Conservation (phyloP, 169 alveolate species). For the Cryptosporidium andersoni region DNA sequence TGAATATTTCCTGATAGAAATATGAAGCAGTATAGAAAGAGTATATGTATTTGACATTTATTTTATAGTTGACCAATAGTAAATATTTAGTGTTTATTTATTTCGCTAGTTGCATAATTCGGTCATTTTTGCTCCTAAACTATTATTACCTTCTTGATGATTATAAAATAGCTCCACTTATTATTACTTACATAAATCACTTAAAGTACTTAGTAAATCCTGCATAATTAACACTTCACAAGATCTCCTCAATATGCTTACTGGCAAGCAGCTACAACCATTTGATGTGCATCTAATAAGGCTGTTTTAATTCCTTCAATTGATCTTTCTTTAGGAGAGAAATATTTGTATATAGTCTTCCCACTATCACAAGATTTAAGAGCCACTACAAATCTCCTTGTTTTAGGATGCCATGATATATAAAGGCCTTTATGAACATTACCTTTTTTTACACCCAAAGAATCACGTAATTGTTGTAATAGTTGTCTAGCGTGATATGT, state of each 20-base stretch:
- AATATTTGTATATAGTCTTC: constrained; percentile 61
- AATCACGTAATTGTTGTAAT: constrained; percentile 57
- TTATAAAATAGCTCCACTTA: not conserved
- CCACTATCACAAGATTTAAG: constrained; percentile 68
- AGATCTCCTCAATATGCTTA: not conserved
- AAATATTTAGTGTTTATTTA: no score
- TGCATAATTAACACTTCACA: not conserved
- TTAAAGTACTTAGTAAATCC: not conserved
- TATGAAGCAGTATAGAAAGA: no score
- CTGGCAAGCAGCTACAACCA: constrained; percentile 71
- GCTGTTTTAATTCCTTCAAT: constrained; percentile 68
- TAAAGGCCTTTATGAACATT: constrained; percentile 69
- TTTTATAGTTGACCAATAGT: no score
- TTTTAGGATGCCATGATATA: constrained; percentile 68
- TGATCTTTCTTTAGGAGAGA: constrained; percentile 69
- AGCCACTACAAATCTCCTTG: constrained; percentile 69
- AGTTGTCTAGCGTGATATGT: constrained; percentile 67
- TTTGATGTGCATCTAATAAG: constrained; percentile 61
- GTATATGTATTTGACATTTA: no score
- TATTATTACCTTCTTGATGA: no score
- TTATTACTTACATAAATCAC: not conserved
- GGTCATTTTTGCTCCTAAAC: no score
- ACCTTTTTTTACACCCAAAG: constrained; percentile 66
- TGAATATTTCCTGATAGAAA: no score
- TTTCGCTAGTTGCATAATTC: no score